Evolutionary conservation across 2,329 filamentous ascomycete genomes (phyloP).

Genomic region (Fonsecaea monophora): DNA sequence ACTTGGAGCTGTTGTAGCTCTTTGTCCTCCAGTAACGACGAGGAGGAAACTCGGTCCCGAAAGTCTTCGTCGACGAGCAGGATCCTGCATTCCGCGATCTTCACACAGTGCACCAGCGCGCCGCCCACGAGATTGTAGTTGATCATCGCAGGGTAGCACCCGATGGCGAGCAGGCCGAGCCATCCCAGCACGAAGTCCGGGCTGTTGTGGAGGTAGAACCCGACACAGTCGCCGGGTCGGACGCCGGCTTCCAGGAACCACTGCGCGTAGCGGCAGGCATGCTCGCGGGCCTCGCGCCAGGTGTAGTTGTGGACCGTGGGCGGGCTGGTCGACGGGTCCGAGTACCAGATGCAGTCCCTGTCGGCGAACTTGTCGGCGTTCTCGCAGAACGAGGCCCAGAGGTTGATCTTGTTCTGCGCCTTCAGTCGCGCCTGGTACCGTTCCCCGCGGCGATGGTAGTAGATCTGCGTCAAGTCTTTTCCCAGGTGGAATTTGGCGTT

Average conservation of each 20-base stretch:
- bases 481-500: conserved; percentile 4
- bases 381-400: conserved; percentile 1
- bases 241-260: conserved; percentile 66
- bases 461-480: background rate
- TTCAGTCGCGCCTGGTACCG: background rate
- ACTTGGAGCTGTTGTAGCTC: conserved; percentile 50
- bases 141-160: conserved; percentile 71
- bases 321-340: background rate
- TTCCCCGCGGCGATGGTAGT: background rate
- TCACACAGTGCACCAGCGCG: conserved; percentile 69
- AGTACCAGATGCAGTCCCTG: background rate
- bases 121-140: conserved; percentile 68
- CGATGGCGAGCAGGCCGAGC: conserved; percentile 69
- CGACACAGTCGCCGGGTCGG: conserved; percentile 65
- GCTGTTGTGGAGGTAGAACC: conserved; percentile 70
- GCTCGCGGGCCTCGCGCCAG: background rate
- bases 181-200: conserved; percentile 71
- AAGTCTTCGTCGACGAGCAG: conserved; percentile 67
- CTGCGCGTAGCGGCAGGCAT: conserved; percentile 56
- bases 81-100: conserved; percentile 62
- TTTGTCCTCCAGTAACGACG: conserved; percentile 43
- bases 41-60: background rate
- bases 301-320: background rate
- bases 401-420: conserved; percentile 1
- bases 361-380: background rate